Percentiles rank a stretch among this genome's conserved stretches.
phyloP scores from a whole-genome alignment of 305 asterid genomes.

The Lippia alba region DNA sequence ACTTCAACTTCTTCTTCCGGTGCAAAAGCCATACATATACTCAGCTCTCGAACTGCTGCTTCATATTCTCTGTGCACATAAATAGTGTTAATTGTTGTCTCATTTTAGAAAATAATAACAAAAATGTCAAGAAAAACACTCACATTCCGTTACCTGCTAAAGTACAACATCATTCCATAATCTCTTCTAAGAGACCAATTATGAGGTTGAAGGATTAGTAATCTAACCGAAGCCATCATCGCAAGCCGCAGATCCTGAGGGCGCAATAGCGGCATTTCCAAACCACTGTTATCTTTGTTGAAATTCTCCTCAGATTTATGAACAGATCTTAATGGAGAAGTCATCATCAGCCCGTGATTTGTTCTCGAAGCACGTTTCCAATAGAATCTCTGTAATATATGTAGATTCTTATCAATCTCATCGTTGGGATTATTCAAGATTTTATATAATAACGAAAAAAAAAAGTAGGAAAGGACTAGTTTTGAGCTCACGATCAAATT shows the following conservation, averaged over 20 bases:
- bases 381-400: conserved; percentile 77
- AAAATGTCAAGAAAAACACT: not conserved
- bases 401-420: conserved; percentile 5
- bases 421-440: not conserved
- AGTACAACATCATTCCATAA: conserved; percentile 93
- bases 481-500: conserved; percentile 78
- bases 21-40: conserved; percentile 96
- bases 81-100: not conserved
- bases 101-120: not conserved
- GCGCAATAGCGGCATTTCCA: conserved; percentile 70
- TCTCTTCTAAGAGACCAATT: conserved; percentile 88
- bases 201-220: conserved; percentile 89
- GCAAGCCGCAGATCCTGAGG: conserved; percentile 95
- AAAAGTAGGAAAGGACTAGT: not conserved
- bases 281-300: conserved; percentile 43
- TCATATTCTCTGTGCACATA: conserved; percentile 52
- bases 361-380: conserved; percentile 94
- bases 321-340: conserved; percentile 84
- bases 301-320: conserved; percentile 56
- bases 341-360: conserved; percentile 80
- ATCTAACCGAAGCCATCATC: conserved; percentile 87
- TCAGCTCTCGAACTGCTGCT: conserved; percentile 91
- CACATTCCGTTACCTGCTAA: conserved; percentile 54
- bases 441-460: not conserved
- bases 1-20: conserved; percentile 81